phyloP scores from a whole-genome alignment of 805 yeast species.

The Nakazawaea holstii region DNA sequence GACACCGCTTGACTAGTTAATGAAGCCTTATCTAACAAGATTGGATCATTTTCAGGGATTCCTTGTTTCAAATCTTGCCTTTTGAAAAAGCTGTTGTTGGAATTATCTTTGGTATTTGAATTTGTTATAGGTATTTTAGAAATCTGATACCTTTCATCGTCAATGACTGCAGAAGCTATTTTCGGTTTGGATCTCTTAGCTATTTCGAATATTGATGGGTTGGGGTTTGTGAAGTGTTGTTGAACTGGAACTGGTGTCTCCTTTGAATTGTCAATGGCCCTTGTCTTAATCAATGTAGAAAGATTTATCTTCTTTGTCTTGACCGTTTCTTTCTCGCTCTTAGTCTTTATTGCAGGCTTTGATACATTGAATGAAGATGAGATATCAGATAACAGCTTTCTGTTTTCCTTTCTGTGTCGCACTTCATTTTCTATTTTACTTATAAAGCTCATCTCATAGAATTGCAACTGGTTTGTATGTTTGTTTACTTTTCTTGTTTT shows the following conservation, averaged over 20 bases:
- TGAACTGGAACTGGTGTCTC: background rate
- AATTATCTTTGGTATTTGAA: no score
- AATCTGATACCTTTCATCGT: no score
- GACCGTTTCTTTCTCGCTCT: background rate
- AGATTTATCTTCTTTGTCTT: background rate
- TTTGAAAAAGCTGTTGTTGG: background rate
- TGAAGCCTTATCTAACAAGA: background rate
- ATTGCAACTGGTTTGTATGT: no score
- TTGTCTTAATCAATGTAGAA: background rate
- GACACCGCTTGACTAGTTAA: background rate
- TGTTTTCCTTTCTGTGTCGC: background rate
- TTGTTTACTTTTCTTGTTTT: no score
- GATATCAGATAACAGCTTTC: background rate
- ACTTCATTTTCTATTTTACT: background rate
- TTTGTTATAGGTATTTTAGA: no score
- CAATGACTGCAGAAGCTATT: background rate
- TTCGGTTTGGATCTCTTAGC: background rate
- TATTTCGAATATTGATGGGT: background rate
- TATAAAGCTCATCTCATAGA: background rate
- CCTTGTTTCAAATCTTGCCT: background rate
- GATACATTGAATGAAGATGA: background rate
- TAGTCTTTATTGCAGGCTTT: background rate
- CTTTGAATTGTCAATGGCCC: background rate
- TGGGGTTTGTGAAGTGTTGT: background rate
- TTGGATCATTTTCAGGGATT: background rate